Conservation (phyloP, 2,329 filamentous ascomycete species). For the Orbilia brochopaga region DNA sequence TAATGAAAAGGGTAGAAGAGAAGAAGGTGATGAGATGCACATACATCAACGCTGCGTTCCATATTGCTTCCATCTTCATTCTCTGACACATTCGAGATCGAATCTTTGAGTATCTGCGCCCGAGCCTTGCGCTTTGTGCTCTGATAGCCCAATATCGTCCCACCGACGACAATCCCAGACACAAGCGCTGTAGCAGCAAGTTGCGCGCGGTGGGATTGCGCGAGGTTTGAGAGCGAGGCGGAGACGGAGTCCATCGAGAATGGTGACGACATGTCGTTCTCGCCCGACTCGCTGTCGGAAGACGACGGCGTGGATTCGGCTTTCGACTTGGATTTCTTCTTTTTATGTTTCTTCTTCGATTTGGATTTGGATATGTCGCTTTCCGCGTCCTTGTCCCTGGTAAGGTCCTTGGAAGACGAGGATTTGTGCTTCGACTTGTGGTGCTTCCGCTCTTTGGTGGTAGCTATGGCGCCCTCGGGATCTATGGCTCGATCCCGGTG, state of each 20-base stretch:
- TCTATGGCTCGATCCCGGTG: conserved; percentile 25
- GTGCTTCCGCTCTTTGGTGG: conserved; percentile 33
- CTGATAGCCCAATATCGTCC: conserved; percentile 69
- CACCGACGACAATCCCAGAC: conserved; percentile 67
- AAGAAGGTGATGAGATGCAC: conserved; percentile 1
- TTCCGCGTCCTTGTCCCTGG: conserved; percentile 12
- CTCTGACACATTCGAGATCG: conserved; percentile 61
- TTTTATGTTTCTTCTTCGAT: conserved; percentile 21
- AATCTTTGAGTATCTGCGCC: conserved; percentile 66
- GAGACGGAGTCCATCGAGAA: conserved; percentile 10
- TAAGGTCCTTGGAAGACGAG: conserved; percentile 6
- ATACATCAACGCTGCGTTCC: conserved; percentile 51
- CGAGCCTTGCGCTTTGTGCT: conserved; percentile 65
- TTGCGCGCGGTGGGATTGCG: conserved; percentile 64
- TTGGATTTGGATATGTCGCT: conserved; percentile 12
- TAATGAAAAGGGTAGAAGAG: neutral
- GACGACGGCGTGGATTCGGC: neutral
- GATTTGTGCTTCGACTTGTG: conserved; percentile 33
- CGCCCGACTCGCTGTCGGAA: conserved; percentile 11
- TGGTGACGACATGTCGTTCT: conserved; percentile 3
- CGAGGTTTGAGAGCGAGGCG: conserved; percentile 48
- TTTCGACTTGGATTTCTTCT: conserved; percentile 26
- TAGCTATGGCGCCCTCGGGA: conserved; percentile 21
- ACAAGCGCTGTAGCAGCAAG: conserved; percentile 73
- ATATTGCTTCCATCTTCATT: conserved; percentile 48